Base-by-base conservation (phyloP, 495 filamentous ascomycete species). In the Xylaria bambusicola region DNA sequence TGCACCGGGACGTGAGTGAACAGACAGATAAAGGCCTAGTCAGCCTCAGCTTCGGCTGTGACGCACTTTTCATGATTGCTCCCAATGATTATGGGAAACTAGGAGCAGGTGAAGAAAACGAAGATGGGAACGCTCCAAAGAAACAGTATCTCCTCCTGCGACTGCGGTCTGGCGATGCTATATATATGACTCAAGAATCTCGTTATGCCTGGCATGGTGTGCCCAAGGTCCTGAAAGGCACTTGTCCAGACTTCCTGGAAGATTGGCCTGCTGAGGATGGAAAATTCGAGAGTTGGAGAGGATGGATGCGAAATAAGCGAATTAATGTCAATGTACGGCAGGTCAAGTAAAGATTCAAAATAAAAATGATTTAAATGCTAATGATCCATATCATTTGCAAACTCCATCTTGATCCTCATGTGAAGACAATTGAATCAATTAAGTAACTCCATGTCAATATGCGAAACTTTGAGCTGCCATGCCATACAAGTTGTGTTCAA, bases 171-270 rank as follows among this genome's bases (percentile, higher is more conserved):
- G 92, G 91, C 0, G 92, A 93, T 74, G 88, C 84, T 1, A 82
- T 96, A 1, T 89, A 91, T 52, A 94, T 97, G 89, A 84, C 83
- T 48, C 83, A 88, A 35, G 79, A 84, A 52, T 85, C 88, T 8
- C 75, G 93, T 48, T 93, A 89, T 73, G 94, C 93, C 12, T 97
- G 93, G 94, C 93, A 97, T 76, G 91, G 89, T 3, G 93, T 97
- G 12, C 92, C 93, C 4, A 90, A 88, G 65, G 85, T 96, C 24
- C 47, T 96, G 21, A 80, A 83, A 23, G 82, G 76, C 17, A 96
- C 88, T 0, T 97, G 91, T 75, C 93, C 93, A 0, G 73, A 71
- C 2, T 89, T 83, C 75, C 69, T 98, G 52, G 76, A 79, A 57
- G 74, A 87, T 45, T 97, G 93, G 92, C 94, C 93, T 18, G 85